Evolutionary conservation across 2,329 filamentous ascomycete species (phyloP), one percentile per base, ranked within the genome.

Genomic region (Xylariaceae sp.): DNA sequence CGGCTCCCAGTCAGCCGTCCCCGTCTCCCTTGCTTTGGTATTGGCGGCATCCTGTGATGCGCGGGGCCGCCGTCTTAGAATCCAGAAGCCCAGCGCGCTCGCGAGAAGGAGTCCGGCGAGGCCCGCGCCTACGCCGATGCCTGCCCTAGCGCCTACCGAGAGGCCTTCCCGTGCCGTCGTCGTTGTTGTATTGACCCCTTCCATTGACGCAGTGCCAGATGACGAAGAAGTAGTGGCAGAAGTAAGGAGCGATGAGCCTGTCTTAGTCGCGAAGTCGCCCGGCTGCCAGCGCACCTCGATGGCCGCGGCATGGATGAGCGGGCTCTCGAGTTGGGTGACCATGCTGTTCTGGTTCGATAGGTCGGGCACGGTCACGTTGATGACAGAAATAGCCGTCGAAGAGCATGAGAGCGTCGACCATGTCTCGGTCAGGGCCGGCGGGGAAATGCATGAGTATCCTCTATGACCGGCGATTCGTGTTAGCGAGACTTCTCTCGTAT

Each of bases 341-440:
- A 20, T 54, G 29, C 23, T 45, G 2, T 42, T 9, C 37, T 61
- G 56, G 21, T 53, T 52, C 7, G 40, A 54, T n/a, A 50, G 2
- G 21, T 57, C 56, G 2, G 56, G 52, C 5, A 57, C 56, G 2
- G 56, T 59, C 2, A 56, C 49, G 12, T 50, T 52, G 6, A 54
- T 26, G 3, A 41, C 2, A 4, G 49, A 43, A 3, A 42, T 47
- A 7, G 26, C 44, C 10, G 26, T 14, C 2, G 53, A 54, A 2
- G 48, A 41, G 4, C 53, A 61, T 2, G 50, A 61, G 16, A 59
- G 43, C 2, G 53, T 61, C 7, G 50, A 59, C 56, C 59, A 61
- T 2, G 52, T 46, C 20, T 52, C 50, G 20, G 50, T 56, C 5
- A 43, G 12, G 2, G 43, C 19, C 14, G 53, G 21, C n/a, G 44